Base-by-base conservation (phyloP, 371 early-diverging fungal genomes). In the Coemansia sp. region DNA sequence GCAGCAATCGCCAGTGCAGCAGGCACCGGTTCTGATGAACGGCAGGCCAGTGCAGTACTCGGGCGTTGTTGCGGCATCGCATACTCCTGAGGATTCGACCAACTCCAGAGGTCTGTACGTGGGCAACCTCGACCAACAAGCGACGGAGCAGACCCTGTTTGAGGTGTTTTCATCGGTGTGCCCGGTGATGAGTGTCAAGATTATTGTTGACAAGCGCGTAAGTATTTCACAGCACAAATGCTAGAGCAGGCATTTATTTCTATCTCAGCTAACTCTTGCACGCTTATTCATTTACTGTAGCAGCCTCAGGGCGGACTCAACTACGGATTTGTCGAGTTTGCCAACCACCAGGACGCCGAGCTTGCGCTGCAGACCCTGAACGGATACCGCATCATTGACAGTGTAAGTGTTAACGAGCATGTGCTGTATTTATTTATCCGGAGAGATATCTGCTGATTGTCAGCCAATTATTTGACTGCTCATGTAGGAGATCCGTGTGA, bases 301-400 rank as follows among this genome's bases (percentile, higher is more conserved):
- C 64, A 71, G 64, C 66, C 64, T 48, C 80, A 84, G 50, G 82
- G 81, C 24, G 86, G 89, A 31, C 79, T 90, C 63, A 91, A 90
- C 81, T 95, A 92, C 81, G 95, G 93, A n/a, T 95, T 95, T 78
- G 88, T 95, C 50, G 94, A 93, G 72, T 92, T 89, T 83, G 77
- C 68, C 55, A 90, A 90, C 50, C 89, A 87, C 71, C 80, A 80
- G 45, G 77, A 83, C 51, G 95, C 95, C 24, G 90, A 90, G 48
- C 69, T 78, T 61, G 94, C 94, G 45, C 78, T 93, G 26, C 85
- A 88, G 69, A 81, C 72, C 26, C 82, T 94, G 79, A 91, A 91
- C 69, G 94, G 94, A 6, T 85, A 87, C 64, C 72, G 63, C 24
- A 59, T 81, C 40, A 31, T 67, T 16, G 83, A 80, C 2, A 51